Conservation (phyloP, 805 yeast genomes). For the Myxozyma udenii region DNA sequence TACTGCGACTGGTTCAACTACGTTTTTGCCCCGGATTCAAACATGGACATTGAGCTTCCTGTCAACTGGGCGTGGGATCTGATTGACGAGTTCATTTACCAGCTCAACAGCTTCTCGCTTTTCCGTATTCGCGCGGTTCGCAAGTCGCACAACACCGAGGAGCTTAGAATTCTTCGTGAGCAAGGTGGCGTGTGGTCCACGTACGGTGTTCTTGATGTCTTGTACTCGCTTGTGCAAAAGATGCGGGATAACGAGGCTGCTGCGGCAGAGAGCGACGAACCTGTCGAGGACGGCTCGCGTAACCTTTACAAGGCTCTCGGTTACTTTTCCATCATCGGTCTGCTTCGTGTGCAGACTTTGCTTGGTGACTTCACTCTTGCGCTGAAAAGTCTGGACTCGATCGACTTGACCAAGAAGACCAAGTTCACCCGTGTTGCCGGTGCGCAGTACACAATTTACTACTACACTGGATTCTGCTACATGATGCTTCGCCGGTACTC, state of each 20-base stretch:
- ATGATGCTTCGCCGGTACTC: conserved; percentile 51
- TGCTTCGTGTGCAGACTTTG: conserved; percentile 49
- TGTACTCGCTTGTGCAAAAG: conserved; percentile 47
- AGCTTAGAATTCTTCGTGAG: conserved; percentile 41
- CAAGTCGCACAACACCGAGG: conserved; percentile 37
- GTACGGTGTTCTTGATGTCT: conserved; percentile 48
- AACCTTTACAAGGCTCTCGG: conserved; percentile 48
- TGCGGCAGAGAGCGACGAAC: conserved; percentile 37
- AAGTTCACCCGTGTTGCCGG: conserved; percentile 49
- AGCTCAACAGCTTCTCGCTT: conserved; percentile 47
- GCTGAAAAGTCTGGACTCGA: conserved; percentile 48
- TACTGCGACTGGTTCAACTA: conserved; percentile 49
- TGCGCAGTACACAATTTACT: conserved; percentile 51
- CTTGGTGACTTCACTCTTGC: conserved; percentile 52
- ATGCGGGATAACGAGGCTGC: conserved; percentile 38
- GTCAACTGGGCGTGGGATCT: conserved; percentile 53
- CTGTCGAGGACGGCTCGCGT: conserved; percentile 45
- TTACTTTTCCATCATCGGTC: conserved; percentile 49
- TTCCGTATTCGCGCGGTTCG: conserved; percentile 42
- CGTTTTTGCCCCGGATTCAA: conserved; percentile 46
- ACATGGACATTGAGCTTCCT: conserved; percentile 48
- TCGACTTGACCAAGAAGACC: conserved; percentile 49
- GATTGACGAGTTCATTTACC: conserved; percentile 52
- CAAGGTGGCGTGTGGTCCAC: conserved; percentile 47
- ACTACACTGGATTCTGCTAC: conserved; percentile 52